Evolutionary conservation across 208 protist species (phyloP).

Genomic region (Leptomonas seymouri): DNA sequence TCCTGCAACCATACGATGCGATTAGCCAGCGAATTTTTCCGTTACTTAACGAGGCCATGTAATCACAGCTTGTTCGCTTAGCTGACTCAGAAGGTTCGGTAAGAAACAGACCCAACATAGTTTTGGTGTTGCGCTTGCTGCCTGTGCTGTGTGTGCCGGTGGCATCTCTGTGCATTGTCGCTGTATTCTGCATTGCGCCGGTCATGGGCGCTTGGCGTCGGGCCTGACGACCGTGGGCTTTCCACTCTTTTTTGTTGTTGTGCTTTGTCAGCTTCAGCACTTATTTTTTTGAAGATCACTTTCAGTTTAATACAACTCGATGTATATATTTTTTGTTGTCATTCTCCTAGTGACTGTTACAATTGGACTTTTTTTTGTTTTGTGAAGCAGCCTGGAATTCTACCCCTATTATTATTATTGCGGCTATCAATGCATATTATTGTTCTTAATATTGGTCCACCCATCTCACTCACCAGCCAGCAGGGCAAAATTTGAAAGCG

Average conservation of each 20-base stretch:
- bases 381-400: not conserved
- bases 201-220: not conserved
- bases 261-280: too few species aligned
- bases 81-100: too few species aligned
- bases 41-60: constrained; percentile 21
- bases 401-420: too few species aligned
- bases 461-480: too few species aligned
- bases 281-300: too few species aligned
- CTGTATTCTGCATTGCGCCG: constrained; percentile 3
- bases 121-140: not conserved
- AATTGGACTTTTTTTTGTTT: not conserved
- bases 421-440: too few species aligned
- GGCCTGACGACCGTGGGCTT: not conserved
- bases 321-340: not conserved
- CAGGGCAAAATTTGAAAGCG: too few species aligned
- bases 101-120: not conserved
- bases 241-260: too few species aligned
- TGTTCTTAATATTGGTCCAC: too few species aligned
- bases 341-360: not conserved
- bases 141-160: not conserved
- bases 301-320: too few species aligned
- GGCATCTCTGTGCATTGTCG: not conserved
- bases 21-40: constrained; percentile 30
- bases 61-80: not conserved
- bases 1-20: constrained; percentile 25